phyloP scores from a whole-genome alignment of 1,284 basidiomycete species.

The Melampsora americana region DNA sequence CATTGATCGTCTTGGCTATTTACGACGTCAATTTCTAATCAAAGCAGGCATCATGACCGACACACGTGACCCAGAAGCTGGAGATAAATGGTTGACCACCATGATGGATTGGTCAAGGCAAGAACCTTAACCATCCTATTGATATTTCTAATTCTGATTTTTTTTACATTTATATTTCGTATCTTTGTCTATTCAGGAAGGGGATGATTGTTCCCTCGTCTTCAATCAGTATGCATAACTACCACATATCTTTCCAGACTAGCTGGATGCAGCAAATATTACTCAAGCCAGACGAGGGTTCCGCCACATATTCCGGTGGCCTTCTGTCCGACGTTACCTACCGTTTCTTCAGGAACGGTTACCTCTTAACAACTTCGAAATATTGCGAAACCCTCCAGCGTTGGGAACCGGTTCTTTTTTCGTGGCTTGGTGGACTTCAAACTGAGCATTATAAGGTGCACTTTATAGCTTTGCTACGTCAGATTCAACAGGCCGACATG shows the following conservation, averaged over 20 bases:
- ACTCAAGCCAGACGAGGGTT: neutral
- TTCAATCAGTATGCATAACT: neutral
- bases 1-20: no score
- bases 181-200: neutral
- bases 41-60: no score
- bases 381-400: neutral
- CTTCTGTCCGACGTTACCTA: constrained; percentile 9
- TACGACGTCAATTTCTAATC: no score
- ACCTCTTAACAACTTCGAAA: no score
- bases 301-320: neutral
- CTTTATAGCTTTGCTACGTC: neutral
- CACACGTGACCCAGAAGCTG: no score
- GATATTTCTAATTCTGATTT: no score
- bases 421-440: neutral
- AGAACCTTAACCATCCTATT: no score
- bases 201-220: neutral
- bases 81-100: no score
- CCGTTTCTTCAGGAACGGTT: constrained; percentile 5
- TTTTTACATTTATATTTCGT: no score
- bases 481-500: no score
- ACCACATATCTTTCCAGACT: constrained; percentile 16
- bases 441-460: constrained; percentile 9
- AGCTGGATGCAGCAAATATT: neutral
- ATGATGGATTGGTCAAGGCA: no score
- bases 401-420: neutral